Evolutionary conservation across 257 asterid genomes (phyloP), one percentile per base, ranked within the genome.

Genomic region (Nicotiana tomentosiformis): DNA sequence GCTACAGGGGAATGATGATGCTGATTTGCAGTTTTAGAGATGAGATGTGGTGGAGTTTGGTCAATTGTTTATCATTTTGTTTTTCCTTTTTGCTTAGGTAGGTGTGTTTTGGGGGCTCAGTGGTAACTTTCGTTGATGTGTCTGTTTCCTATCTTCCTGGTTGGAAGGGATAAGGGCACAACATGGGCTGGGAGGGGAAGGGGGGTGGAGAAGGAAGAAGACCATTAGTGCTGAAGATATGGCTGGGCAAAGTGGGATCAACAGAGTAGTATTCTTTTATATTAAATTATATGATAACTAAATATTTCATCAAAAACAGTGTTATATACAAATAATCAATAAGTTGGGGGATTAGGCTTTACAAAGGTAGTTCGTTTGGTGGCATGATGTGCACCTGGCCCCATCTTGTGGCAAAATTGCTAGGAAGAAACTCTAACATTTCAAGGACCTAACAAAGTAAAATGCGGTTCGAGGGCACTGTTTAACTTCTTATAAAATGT

Each of bases 361-460:
- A 43, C 61, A 72, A 72, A 72, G 78, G 49, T 72, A 10, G 79
- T 46, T 46, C 14, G 23, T 72, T 72, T 72, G 37, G 79, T 70
- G 78, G 43, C 20, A 70, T 70, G 37, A 46, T 43, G 60, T 70
- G 58, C 78, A 43, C 37, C 37, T 70, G 10, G 78, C 29, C 35
- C 20, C 17, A 10, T 70, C 53, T 43, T 70, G 57, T 39, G 58
- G 35, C 58, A 70, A 20, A 43, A 43, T 37, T 39, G 56, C 56
- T 2, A 39, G 32, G 77, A 55, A 67, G 30, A 37, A 68, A 8
- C 17, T 68, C 35, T 51, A 12, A 23, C 20, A 20, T 70, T 70
- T 70, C 78, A 43, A 70, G 78, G 58, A 70, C 58, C 35, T 69
- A n/a, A 37, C 57, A n/a, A 68, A 68, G 32, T 68, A 18, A 68